Percentiles rank a stretch among this genome's conserved stretches.
Evolutionary conservation across 1,284 basidiomycete species (phyloP).

Genomic region (Boletus semigastroideus): DNA sequence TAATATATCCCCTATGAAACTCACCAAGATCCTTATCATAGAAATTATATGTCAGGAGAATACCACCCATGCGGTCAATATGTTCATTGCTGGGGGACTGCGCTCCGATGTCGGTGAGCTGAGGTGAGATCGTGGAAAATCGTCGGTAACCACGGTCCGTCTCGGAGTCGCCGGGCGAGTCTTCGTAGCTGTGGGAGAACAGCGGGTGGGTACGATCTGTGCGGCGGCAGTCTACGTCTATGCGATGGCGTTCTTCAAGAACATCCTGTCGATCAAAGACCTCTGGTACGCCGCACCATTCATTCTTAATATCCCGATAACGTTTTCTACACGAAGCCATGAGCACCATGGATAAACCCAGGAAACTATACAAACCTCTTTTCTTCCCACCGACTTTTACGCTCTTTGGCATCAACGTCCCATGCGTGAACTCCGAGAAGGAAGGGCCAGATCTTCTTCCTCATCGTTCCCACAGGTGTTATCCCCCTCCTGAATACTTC

Average conservation of each 20-base stretch:
- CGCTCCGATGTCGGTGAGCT: constrained; percentile 70
- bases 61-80: constrained; percentile 73
- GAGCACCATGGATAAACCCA: constrained; percentile 9
- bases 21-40: constrained; percentile 85
- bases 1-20: constrained; percentile 31
- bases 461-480: constrained; percentile 47
- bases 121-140: constrained; percentile 70
- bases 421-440: constrained; percentile 84
- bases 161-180: constrained; percentile 34
- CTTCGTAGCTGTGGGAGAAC: constrained; percentile 57
- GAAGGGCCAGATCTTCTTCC: constrained; percentile 87
- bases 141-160: constrained; percentile 54
- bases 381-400: constrained; percentile 55
- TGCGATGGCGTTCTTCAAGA: constrained; percentile 87
- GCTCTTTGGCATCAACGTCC: constrained; percentile 59
- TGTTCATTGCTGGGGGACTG: constrained; percentile 87
- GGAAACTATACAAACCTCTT: constrained; percentile 54
- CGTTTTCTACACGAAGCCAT: constrained; percentile 45
- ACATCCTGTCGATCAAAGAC: constrained; percentile 75
- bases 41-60: constrained; percentile 92
- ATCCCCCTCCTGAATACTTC: constrained; percentile 80
- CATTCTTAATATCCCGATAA: constrained; percentile 69
- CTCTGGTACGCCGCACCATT: constrained; percentile 82
- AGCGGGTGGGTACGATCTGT: constrained; percentile 93
- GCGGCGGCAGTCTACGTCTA: constrained; percentile 94